Evolutionary conservation across 2,329 filamentous ascomycete genomes (phyloP).

Genomic region (Conoideocrella luteorostrata): DNA sequence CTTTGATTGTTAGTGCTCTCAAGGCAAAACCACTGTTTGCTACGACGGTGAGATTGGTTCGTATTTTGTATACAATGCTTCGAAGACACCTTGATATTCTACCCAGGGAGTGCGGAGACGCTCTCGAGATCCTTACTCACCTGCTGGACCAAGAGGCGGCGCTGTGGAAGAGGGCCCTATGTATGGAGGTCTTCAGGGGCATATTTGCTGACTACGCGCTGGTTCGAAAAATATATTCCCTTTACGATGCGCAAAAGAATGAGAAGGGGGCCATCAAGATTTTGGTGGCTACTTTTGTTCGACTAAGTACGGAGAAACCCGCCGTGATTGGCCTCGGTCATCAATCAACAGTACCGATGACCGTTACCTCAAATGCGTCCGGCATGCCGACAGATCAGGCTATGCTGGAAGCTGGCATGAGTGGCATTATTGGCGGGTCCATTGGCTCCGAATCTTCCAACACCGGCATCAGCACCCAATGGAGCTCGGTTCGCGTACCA

Average conservation of each 20-base stretch:
- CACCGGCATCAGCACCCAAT: conserved; percentile 80
- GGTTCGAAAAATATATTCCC: conserved; percentile 70
- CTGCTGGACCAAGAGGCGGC: conserved; percentile 80
- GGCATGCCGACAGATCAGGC: conserved; percentile 68
- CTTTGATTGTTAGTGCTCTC: conserved; percentile 70
- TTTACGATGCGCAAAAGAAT: conserved; percentile 69
- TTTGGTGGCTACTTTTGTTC: conserved; percentile 82
- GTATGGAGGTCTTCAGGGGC: conserved; percentile 83
- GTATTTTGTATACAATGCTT: conserved; percentile 77
- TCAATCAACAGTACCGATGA: conserved; percentile 76
- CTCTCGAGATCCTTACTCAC: conserved; percentile 73
- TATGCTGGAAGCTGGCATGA: conserved; percentile 82
- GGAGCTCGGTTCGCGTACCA: conserved; percentile 80
- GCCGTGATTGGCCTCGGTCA: conserved; percentile 79
- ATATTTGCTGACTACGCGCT: conserved; percentile 77
- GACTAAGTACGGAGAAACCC: conserved; percentile 86
- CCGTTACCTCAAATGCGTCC: conserved; percentile 46
- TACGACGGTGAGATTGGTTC: conserved; percentile 71
- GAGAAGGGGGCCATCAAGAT: conserved; percentile 74
- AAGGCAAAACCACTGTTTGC: conserved; percentile 75
- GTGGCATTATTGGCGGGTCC: conserved; percentile 75
- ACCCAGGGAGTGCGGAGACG: conserved; percentile 73
- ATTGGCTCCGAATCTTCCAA: conserved; percentile 60
- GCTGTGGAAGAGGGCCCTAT: conserved; percentile 81
- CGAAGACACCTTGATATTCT: conserved; percentile 71